Evolutionary conservation across 257 asterid species (phyloP).

Genomic region (Coffea eugenioides): DNA sequence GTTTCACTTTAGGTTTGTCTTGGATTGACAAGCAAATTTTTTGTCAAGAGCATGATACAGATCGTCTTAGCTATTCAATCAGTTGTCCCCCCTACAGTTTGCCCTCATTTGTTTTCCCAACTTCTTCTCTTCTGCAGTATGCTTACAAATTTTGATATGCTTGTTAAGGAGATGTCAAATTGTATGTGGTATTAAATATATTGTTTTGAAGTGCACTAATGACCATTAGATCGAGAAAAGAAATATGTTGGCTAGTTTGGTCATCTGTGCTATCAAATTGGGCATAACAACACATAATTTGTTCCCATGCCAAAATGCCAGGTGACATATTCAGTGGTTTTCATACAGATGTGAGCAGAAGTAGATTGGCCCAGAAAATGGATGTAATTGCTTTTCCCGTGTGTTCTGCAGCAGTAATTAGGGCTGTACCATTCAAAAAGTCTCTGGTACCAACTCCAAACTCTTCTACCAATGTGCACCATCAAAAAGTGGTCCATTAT

Average conservation of each 20-base stretch:
- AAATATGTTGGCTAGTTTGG: background rate
- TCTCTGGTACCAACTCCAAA: slow-evolving; percentile 9
- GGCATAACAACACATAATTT: background rate
- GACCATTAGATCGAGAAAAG: background rate
- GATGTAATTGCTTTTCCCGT: background rate
- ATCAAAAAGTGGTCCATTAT: background rate
- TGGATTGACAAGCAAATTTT: background rate
- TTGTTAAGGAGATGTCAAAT: background rate
- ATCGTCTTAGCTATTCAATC: background rate
- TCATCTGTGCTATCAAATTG: background rate
- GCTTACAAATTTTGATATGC: background rate
- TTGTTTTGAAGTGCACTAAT: background rate
- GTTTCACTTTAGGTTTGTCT: background rate
- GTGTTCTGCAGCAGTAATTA: background rate
- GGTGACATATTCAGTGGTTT: background rate
- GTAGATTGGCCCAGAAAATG: background rate
- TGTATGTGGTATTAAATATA: background rate
- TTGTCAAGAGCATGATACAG: background rate
- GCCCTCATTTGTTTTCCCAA: background rate
- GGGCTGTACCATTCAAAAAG: background rate
- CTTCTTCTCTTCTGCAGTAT: background rate
- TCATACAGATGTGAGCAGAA: background rate
- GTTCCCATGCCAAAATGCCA: background rate
- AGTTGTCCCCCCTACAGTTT: background rate
- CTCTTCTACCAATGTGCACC: background rate